Base-by-base conservation (phyloP, 2,329 filamentous ascomycete species). In the Colletotrichum echinochloae region DNA sequence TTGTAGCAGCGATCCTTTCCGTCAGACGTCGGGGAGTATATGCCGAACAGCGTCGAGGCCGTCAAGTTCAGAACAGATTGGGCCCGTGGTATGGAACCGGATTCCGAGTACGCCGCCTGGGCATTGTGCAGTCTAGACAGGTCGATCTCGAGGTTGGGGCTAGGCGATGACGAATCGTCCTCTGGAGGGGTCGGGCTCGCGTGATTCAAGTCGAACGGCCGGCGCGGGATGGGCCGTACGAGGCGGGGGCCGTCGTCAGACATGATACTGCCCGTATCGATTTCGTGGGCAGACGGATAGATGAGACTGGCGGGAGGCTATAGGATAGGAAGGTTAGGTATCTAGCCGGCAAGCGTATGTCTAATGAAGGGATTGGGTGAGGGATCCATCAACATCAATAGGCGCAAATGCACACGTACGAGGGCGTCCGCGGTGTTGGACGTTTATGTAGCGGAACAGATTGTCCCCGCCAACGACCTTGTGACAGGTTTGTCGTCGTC, bases 1-100 rank as follows among this genome's bases (percentile, higher is more conserved):
- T 76, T 77, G 63, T 79, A 79, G 68, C 78, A 77, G 76, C 84
- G 80, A 74, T 87, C 81, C 73, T 81, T 80, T 54, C 87, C 84
- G 68, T 88, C 87, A 39, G 87, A 86, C 0, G 89, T 88, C 8
- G 90, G 90, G 14, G 90, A 91, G 84, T 97, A 99, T 76, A 99
- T 99, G 65, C 96, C 95, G 75, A 92, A 93, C 6, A 99, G 88
- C 0, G 96, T 97, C 2, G 94, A 95, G 12, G 93, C 91, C 5
- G 94, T 97, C 71, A 99, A 87, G 78, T 98, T 97, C 77, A 94
- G 84, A 67, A 94, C 88, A 12, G 94, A 97, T 74, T 92, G 90
- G 30, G 91, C 92, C 69, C 93, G 90, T 77, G 88, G 91, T 74
- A 89, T 84, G 61, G 87, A 82, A 57, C 75, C 69, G 74, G 80